Evolutionary conservation across 345 rosid species (phyloP).

Genomic region (Isatis tinctoria): DNA sequence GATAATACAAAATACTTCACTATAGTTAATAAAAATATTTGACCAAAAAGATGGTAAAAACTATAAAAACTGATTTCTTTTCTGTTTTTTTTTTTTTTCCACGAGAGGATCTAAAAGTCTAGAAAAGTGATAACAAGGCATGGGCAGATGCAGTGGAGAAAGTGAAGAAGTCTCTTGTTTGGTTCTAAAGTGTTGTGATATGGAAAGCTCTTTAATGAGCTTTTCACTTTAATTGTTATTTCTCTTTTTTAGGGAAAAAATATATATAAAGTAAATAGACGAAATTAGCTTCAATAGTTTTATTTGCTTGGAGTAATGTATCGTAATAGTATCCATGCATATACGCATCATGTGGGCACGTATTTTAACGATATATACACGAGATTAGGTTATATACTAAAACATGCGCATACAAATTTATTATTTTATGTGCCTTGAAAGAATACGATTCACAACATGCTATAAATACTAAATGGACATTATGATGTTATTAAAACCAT

Average conservation of each 20-base stretch:
- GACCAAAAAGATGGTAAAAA: not conserved
- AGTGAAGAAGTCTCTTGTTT: constrained; percentile 30
- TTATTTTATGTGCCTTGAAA: not conserved
- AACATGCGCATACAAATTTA: not conserved
- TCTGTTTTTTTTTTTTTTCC: not conserved
- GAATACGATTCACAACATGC: not conserved
- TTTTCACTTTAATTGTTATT: constrained; percentile 6
- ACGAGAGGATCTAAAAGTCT: constrained; percentile 18
- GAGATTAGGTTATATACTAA: not conserved
- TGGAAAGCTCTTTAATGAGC: constrained; percentile 26
- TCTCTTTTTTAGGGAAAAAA: not conserved
- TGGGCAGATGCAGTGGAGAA: constrained; percentile 32
- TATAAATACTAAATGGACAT: too few relatives aligned
- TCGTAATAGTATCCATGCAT: not conserved
- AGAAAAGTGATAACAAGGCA: constrained; percentile 29
- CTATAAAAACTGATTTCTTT: not conserved
- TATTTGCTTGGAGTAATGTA: not conserved
- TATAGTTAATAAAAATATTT: not conserved
- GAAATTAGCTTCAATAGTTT: not conserved
- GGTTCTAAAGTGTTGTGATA: constrained; percentile 28
- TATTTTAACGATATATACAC: not conserved
- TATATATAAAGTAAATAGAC: not conserved
- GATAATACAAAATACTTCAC: not conserved
- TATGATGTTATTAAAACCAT: too few relatives aligned
- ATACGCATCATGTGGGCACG: not conserved